Evolutionary conservation across 2,329 filamentous ascomycete genomes (phyloP).

Genomic region (Teratosphaeria zuluensis): DNA sequence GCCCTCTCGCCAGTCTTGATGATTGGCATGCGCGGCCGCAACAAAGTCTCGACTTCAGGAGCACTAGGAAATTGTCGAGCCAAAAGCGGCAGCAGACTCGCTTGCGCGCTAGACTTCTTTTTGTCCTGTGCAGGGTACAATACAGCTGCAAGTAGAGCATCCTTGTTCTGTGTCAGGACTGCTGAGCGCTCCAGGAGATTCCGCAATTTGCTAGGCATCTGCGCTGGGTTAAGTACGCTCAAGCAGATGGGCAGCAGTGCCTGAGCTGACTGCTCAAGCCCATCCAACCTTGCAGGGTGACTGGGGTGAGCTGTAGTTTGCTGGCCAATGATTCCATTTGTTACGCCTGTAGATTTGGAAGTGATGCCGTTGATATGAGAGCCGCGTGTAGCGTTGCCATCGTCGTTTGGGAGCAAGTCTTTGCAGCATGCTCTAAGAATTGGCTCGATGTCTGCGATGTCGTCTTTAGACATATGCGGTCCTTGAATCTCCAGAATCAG

Average conservation of each 20-base stretch:
- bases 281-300: constrained; percentile 28
- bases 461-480: constrained; percentile 55
- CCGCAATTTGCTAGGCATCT: constrained; percentile 61
- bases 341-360: neutral
- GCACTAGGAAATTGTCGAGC: constrained; percentile 54
- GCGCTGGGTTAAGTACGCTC: constrained; percentile 52
- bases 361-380: neutral
- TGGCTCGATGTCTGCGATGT: constrained; percentile 52
- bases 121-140: constrained; percentile 63
- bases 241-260: constrained; percentile 51
- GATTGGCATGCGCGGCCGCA: constrained; percentile 42
- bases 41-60: constrained; percentile 60
- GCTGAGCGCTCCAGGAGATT: constrained; percentile 72
- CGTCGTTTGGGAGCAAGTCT: constrained; percentile 53
- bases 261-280: constrained; percentile 48
- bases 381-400: neutral
- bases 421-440: constrained; percentile 61
- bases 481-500: constrained; percentile 54
- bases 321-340: neutral
- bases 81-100: constrained; percentile 74
- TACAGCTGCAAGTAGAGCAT: constrained; percentile 71
- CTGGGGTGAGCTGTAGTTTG: neutral
- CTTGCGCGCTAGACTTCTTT: constrained; percentile 34
- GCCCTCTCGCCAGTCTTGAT: constrained; percentile 21
- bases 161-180: constrained; percentile 57